A percentile compares a stretch with the other conserved stretches of the same genome.
phyloP scores from a whole-genome alignment of 805 yeast genomes.

The Ogataea paraovalis region DNA sequence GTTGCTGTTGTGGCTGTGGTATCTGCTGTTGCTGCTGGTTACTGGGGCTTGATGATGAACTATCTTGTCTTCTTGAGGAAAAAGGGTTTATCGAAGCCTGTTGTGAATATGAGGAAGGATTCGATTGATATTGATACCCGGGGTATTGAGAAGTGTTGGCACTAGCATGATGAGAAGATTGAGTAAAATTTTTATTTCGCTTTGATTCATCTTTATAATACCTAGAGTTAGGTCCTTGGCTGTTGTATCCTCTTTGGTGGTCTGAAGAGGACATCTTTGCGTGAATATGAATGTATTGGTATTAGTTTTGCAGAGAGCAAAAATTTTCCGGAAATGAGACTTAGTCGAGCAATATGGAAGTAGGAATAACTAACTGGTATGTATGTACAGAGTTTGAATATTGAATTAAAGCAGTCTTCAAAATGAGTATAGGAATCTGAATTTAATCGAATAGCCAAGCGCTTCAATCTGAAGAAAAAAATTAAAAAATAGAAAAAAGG shows the following conservation, averaged over 20 bases:
- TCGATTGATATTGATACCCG: conserved; percentile 9
- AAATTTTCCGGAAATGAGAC: too few species aligned
- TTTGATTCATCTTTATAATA: conserved; percentile 25
- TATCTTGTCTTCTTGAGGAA: conserved; percentile 26
- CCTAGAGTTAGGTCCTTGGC: conserved; percentile 14
- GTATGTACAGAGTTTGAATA: not conserved
- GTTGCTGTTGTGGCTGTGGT: not conserved
- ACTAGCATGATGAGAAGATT: conserved; percentile 12
- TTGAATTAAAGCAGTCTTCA: not conserved
- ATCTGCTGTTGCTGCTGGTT: not conserved
- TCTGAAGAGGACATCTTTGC: conserved; percentile 19
- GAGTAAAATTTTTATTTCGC: conserved; percentile 21
- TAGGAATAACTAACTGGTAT: not conserved
- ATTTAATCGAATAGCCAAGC: too few species aligned
- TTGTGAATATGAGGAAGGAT: conserved; percentile 18
- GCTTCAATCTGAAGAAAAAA: not conserved
- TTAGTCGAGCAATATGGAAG: not conserved
- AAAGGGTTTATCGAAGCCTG: conserved; percentile 26
- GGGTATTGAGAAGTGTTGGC: conserved; percentile 7
- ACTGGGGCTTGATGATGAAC: conserved; percentile 2
- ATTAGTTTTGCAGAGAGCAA: not conserved
- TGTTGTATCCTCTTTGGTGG: conserved; percentile 18
- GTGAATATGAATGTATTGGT: not conserved
- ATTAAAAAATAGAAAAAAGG: not conserved
- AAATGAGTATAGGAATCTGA: not conserved